Percentiles rank a stretch among this genome's conserved stretches.
phyloP scores from a whole-genome alignment of 768 basidiomycete genomes.

The Panus rudis region DNA sequence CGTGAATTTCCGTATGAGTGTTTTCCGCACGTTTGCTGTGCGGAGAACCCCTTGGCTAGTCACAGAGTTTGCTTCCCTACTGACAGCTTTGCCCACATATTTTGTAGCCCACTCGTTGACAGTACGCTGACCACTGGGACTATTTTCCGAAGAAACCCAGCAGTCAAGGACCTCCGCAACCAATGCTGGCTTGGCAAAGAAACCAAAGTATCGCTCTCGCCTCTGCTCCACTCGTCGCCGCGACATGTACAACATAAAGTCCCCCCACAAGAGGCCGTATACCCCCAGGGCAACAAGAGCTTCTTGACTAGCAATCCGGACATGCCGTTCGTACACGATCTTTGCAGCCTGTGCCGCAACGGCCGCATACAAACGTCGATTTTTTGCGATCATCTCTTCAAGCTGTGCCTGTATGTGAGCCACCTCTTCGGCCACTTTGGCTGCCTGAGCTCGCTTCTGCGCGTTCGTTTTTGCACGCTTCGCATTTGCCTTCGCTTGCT shows the following conservation, averaged over 20 bases:
- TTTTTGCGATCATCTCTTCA: too few relatives aligned
- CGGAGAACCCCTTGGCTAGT: slow-evolving; percentile 5
- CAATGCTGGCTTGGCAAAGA: neutral
- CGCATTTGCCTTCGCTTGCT: too few relatives aligned
- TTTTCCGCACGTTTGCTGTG: neutral
- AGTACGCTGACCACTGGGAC: neutral
- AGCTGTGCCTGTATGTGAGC: too few relatives aligned
- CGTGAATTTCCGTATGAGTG: neutral
- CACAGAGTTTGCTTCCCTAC: neutral
- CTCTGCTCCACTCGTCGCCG: neutral
- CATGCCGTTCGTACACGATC: neutral
- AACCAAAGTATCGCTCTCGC: neutral
- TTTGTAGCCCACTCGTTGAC: neutral
- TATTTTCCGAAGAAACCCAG: neutral
- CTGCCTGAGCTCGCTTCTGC: neutral
- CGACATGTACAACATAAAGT: slow-evolving; percentile 3
- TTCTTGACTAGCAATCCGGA: too few relatives aligned
- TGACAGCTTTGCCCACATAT: neutral
- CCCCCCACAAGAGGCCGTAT: neutral
- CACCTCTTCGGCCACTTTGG: too few relatives aligned
- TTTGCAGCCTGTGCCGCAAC: neutral
- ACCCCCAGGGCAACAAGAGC: neutral
- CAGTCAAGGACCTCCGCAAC: neutral
- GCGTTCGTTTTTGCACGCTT: too few relatives aligned
- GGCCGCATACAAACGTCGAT: too few relatives aligned